Percentiles rank a stretch among this genome's conserved stretches.
phyloP scores from a whole-genome alignment of 176 grass and related monocot genomes.

The sorghum (Sorghum bicolor) region Sorghum_bicolor_NCBIv3 NC_012879.2:58859001-58859500 shows the following conservation, averaged over 20 bases:
- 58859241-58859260: background rate
- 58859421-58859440: background rate
- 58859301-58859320: conserved; percentile 57
- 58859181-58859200: conserved; percentile 76
- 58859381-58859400: conserved; percentile 49
- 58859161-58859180: conserved; percentile 80
- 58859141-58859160: conserved; percentile 78
- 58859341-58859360: conserved; percentile 65
- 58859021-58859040: background rate
- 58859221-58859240: background rate
- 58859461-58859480: conserved; percentile 44
- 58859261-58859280: background rate
- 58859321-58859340: conserved; percentile 64
- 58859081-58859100: conserved; percentile 29
- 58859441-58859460: conserved; percentile 11
- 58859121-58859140: conserved; percentile 84
- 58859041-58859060: background rate
- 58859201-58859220: conserved; percentile 75
- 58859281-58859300: background rate
- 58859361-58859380: conserved; percentile 75
- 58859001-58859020: background rate
- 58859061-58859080: background rate
- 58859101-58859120: conserved; percentile 53
- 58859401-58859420: background rate
- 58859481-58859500: conserved; percentile 36